Evolutionary conservation across 2,329 filamentous ascomycete species (phyloP), one percentile per base, ranked within the genome.

Genomic region (Xylariaceae sp.): DNA sequence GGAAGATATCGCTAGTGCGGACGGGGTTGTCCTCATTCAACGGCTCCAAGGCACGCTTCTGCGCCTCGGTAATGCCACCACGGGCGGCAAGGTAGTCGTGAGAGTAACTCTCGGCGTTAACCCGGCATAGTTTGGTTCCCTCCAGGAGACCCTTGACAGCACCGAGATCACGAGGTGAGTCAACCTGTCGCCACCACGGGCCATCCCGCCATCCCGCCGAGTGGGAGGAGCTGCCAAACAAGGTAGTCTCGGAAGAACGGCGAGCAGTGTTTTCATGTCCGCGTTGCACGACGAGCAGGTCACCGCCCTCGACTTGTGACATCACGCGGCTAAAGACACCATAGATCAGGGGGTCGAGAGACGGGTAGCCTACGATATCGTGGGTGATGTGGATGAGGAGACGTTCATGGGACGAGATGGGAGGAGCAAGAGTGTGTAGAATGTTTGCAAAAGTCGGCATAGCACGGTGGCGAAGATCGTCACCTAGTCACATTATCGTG

Each of bases 271-370:
- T 90, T 75, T 97, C 94, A 62, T 91, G 89, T 17, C 94, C 94
- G 44, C 92, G 89, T 76, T 99, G 94, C 61, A 97, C 86, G 57
- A 99, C 94, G 56, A 97, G 82, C 15, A 99, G 81, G 69, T 97
- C 94, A 57, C 94, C 94, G 65, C 94, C 94, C 76, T 99, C 94
- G 51, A 99, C 94, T 77, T 99, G 94, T n/a, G 92, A 85, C 94
- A 99, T 99, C 69, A 99, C 92, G 56, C 92, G 88, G 57, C 89
- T 89, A 78, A 99, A 99, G 64, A 94, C 92, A 59, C 84, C 83
- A 76, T 97, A 91, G 68, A 97, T 90, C 57, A 97, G 83, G 15
- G 93, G 92, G 72, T 97, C 93, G 67, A 99, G 85, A 15, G 91
- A 93, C 2, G 94, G 94, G 73, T 99, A 99, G 67, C 91, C 91